Conservation (phyloP, 257 asterid species). For the Parsonsia alboflavescens region DNA sequence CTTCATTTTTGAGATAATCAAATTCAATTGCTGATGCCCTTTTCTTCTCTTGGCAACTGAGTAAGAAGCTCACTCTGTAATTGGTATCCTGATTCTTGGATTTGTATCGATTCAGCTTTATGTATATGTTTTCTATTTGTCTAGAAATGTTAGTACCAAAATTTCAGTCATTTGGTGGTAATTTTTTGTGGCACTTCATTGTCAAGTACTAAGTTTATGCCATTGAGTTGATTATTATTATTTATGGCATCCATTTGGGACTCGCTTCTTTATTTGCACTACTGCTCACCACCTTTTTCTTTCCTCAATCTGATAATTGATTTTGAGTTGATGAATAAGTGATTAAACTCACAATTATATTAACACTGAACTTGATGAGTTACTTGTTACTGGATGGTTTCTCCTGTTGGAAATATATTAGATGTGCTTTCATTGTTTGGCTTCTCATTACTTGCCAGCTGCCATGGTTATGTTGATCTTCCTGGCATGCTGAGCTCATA, state of each 20-base stretch:
- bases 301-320: too few relatives aligned
- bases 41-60: background rate
- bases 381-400: background rate
- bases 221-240: background rate
- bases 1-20: background rate
- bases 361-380: background rate
- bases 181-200: background rate
- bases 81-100: background rate
- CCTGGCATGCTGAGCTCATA: background rate
- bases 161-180: background rate
- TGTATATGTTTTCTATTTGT: background rate
- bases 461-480: background rate
- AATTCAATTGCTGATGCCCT: background rate
- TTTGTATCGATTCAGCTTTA: background rate
- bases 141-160: background rate
- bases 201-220: background rate
- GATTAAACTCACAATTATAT: background rate
- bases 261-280: too few relatives aligned
- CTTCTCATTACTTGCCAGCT: background rate
- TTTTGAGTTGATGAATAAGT: background rate
- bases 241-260: too few relatives aligned
- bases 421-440: background rate
- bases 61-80: background rate
- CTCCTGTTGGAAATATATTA: background rate
- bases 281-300: too few relatives aligned